These are phyloP conservation scores for Neodidymelliopsis sp. DNA, from an alignment of 2,329 filamentous ascomycete species.

Conservation along the genomic window DNA sequence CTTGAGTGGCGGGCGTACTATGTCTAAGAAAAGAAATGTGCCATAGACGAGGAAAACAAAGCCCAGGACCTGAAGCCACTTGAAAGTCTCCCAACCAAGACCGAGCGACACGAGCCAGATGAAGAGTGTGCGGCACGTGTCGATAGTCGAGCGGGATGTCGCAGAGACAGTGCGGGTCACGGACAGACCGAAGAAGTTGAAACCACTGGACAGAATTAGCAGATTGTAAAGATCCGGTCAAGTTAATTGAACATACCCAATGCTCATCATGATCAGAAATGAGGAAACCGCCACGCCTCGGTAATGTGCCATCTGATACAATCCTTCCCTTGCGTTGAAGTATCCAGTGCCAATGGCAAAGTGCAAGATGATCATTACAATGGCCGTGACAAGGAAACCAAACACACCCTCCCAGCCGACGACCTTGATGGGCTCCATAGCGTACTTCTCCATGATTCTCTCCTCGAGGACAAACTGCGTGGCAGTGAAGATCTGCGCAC, in stretches of 20 bases:
- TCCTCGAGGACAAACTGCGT: conserved; percentile 97
- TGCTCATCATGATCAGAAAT: conserved; percentile 94
- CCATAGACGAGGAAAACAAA: conserved; percentile 93
- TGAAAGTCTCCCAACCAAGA: conserved; percentile 96
- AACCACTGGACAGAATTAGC: conserved; percentile 67
- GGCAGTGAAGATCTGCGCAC: conserved; percentile 95
- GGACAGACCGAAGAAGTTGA: conserved; percentile 98
- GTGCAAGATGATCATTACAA: conserved; percentile 83
- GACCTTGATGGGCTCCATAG: conserved; percentile 84
- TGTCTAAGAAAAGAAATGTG: conserved; percentile 94
- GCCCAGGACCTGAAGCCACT: conserved; percentile 91
- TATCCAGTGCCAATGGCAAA: conserved; percentile 80
- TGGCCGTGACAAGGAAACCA: conserved; percentile 79
- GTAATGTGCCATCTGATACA: conserved; percentile 79
- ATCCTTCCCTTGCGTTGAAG: conserved; percentile 89
- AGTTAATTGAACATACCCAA: conserved; percentile 71
- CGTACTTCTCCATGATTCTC: conserved; percentile 82
- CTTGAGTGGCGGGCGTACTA: conserved; percentile 82
- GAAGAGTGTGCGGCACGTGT: conserved; percentile 96
- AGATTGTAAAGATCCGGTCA: neutral
- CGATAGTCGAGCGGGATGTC: conserved; percentile 93
- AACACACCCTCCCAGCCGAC: conserved; percentile 98
- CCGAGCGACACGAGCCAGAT: conserved; percentile 96
- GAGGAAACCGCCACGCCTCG: conserved; percentile 77
- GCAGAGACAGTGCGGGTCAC: conserved; percentile 90